phyloP scores from a whole-genome alignment of 1,284 basidiomycete species.

The Pascua sp. region DNA sequence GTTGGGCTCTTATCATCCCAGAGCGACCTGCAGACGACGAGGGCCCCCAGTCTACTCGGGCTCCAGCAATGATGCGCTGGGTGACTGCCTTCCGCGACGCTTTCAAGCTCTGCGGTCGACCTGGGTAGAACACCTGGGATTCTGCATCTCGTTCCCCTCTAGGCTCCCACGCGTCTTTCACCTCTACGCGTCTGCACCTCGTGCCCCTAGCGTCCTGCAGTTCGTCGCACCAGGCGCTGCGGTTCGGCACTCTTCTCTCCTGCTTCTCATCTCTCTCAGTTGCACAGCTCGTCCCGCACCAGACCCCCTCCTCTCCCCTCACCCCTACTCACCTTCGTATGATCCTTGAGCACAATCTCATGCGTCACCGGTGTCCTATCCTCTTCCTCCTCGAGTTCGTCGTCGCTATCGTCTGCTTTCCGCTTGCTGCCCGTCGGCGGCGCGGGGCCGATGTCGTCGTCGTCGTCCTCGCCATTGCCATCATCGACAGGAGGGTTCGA shows the following conservation, averaged over 20 bases:
- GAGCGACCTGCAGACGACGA: conserved; percentile 59
- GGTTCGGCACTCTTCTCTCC: no score
- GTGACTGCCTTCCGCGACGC: conserved; percentile 81
- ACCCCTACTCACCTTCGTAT: conserved; percentile 62
- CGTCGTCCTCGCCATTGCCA: conserved; percentile 18
- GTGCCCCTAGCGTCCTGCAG: no score
- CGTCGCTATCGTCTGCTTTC: conserved; percentile 25
- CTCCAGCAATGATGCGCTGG: conserved; percentile 77
- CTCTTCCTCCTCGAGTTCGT: conserved; percentile 38
- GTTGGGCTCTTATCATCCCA: conserved; percentile 84
- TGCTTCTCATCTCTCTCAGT: no score
- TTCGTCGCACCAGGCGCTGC: no score
- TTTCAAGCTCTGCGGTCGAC: conserved; percentile 77
- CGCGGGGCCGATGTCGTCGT: conserved; percentile 34
- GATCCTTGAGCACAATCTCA: conserved; percentile 85
- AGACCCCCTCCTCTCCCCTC: background rate
- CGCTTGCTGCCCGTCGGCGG: conserved; percentile 32
- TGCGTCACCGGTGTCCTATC: conserved; percentile 57
- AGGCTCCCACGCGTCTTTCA: no score
- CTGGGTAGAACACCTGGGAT: conserved; percentile 78
- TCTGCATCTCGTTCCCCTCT: background rate
- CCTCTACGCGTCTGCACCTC: no score
- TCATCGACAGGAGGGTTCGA: background rate
- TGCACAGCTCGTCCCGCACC: no score
- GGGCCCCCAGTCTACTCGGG: conserved; percentile 1